Evolutionary conservation across 2,329 filamentous ascomycete species (phyloP).

Genomic region (Fusarium zealandicum): DNA sequence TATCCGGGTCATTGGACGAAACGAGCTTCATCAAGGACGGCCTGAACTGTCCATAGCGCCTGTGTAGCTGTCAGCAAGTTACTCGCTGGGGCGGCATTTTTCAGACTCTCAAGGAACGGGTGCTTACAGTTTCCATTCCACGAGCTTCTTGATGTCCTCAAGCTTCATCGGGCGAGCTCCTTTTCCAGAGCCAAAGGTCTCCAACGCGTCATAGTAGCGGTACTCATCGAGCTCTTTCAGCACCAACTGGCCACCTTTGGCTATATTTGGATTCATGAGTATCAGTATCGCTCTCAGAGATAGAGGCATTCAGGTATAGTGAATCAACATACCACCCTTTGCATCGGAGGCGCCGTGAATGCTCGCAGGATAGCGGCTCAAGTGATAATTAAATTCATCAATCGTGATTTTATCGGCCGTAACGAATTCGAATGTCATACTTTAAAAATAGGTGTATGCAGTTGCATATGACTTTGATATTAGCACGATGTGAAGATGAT

Average conservation of each 20-base stretch:
- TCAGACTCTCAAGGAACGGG: background rate
- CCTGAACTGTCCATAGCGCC: constrained; percentile 68
- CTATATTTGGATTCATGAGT: constrained; percentile 40
- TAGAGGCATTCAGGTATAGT: background rate
- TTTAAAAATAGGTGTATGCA: too few relatives aligned
- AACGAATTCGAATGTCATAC: constrained; percentile 28
- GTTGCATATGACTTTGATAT: background rate
- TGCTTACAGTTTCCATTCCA: constrained; percentile 76
- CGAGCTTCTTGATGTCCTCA: constrained; percentile 65
- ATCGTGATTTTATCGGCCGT: constrained; percentile 39
- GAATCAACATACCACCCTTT: constrained; percentile 52
- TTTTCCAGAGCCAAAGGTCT: constrained; percentile 50
- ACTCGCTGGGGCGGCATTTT: background rate
- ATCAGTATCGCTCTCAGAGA: background rate
- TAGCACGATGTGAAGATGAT: background rate
- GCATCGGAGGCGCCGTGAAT: constrained; percentile 53
- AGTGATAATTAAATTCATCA: constrained; percentile 46
- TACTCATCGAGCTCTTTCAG: constrained; percentile 66
- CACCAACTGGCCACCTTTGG: constrained; percentile 57
- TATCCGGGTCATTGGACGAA: constrained; percentile 63
- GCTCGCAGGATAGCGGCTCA: constrained; percentile 51
- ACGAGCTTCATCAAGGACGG: constrained; percentile 67
- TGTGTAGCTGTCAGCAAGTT: constrained; percentile 37
- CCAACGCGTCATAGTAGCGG: constrained; percentile 63
- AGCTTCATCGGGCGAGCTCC: constrained; percentile 56